phyloP scores from a whole-genome alignment of 2,329 filamentous ascomycete genomes.

The Fusarium sp. region DNA sequence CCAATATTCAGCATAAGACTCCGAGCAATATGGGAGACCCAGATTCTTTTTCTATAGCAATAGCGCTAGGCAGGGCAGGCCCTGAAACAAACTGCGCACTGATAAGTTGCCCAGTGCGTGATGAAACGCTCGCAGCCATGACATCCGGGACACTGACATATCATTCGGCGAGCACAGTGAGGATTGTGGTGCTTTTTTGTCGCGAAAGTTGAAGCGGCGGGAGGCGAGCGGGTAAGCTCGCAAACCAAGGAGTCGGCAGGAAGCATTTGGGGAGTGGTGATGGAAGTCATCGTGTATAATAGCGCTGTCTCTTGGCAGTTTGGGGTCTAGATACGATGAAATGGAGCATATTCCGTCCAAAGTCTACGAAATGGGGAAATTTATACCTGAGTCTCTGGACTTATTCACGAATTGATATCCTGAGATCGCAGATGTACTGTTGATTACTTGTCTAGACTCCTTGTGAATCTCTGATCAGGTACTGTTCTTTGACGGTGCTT shows the following conservation, averaged over 20 bases:
- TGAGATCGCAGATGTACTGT: background rate
- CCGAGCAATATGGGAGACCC: background rate
- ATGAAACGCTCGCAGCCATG: background rate
- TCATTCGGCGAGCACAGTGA: background rate
- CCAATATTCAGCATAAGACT: background rate
- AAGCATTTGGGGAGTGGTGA: background rate
- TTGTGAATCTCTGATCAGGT: background rate
- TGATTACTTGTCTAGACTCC: background rate
- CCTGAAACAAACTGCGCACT: background rate
- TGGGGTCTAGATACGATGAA: background rate
- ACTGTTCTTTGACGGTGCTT: background rate
- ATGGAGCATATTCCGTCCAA: background rate
- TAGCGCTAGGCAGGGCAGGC: background rate
- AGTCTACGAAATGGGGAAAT: background rate
- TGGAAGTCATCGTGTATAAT: background rate
- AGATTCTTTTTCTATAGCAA: background rate
- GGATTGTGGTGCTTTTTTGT: background rate
- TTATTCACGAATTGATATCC: background rate
- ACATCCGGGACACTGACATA: background rate
- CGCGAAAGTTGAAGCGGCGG: background rate
- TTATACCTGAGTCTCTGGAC: background rate
- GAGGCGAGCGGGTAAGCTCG: background rate
- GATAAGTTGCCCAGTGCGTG: background rate
- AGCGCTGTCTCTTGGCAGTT: no score
- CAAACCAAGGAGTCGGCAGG: background rate